Evolutionary conservation across 2,329 filamentous ascomycete genomes (phyloP).

Genomic region (Aspergillus oerlinghausenensis): DNA sequence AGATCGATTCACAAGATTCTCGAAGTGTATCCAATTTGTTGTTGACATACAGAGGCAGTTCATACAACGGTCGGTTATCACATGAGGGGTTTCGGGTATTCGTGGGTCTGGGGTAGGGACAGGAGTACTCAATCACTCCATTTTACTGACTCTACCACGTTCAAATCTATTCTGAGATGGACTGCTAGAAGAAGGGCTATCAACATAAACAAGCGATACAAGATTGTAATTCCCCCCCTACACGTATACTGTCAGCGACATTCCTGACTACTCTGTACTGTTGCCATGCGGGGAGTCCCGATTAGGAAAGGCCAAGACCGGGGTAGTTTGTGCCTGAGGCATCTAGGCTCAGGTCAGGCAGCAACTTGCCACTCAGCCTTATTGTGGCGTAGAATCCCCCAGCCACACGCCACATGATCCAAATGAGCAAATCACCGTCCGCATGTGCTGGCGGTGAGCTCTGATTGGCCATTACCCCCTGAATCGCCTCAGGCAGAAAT

Average conservation of each 20-base stretch:
- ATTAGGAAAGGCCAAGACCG: background rate
- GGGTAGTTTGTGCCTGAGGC: background rate
- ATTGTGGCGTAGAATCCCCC: background rate
- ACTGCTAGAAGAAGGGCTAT: no score
- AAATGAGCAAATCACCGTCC: background rate
- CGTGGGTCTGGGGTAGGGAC: background rate
- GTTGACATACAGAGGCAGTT: background rate
- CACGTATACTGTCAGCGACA: background rate
- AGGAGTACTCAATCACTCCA: no score
- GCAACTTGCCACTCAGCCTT: background rate
- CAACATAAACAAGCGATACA: background rate
- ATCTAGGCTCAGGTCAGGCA: background rate
- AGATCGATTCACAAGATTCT: background rate
- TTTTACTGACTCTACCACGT: no score
- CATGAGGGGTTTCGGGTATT: conserved; percentile 1
- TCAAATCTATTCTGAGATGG: background rate
- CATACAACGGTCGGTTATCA: background rate
- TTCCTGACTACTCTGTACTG: no score
- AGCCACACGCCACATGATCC: background rate
- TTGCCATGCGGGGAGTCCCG: background rate
- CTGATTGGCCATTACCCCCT: conserved; percentile 1
- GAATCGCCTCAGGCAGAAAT: conserved; percentile 17
- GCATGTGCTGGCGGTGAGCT: conserved; percentile 2
- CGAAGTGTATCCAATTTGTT: background rate
- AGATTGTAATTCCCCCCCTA: background rate